Evolutionary conservation across 495 filamentous ascomycete genomes (phyloP), one percentile per base, ranked within the genome.

Genomic region (Penicillium daleae): DNA sequence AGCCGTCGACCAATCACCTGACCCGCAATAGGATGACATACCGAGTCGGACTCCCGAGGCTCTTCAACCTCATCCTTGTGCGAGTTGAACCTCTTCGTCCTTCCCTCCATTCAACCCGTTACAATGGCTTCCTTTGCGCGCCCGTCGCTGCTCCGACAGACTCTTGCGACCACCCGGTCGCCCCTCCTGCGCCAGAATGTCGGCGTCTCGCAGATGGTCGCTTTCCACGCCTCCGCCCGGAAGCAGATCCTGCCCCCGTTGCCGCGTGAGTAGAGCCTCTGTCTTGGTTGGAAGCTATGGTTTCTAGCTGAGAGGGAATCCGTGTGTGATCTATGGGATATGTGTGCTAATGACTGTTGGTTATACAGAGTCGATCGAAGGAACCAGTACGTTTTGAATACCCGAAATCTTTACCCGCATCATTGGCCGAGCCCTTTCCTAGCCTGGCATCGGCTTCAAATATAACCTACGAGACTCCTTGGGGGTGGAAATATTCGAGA

Each of bases 221-320:
- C 86, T 69, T 93, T 93, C 84, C 89, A 92, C 73, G 87, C 86
- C 65, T 89, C 88, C 46, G 80, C 84, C 68, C 81, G 80, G 75
- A 85, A 83, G 75, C 76, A 78, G 69, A 86, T 93, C 72, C 83
- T 93, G 60, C 88, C 89, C 65, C 82, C 86, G 59, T 75, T 82
- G 67, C 86, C 87, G 74, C 89, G 89, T 91, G 78, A 76, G 88
- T 82, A 44, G 27, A 62, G 61, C 65, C 46, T 64, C 31, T 44
- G 24, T 61, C 48, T 29, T 6, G 12, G 37, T 37, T 12, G 32
- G 46, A 32, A 32, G 27, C 7, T 2, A 24, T 27, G 31, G 29
- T 2, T 13, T 52, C 6, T 10, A 17, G 49, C 12, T 21, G 59
- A 8, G 31, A n/a, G n/a, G n/a, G n/a, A n/a, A n/a, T n/a, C n/a